Conservation (phyloP, 2,329 filamentous ascomycete species). For the Parascedosporium putredinis region DNA sequence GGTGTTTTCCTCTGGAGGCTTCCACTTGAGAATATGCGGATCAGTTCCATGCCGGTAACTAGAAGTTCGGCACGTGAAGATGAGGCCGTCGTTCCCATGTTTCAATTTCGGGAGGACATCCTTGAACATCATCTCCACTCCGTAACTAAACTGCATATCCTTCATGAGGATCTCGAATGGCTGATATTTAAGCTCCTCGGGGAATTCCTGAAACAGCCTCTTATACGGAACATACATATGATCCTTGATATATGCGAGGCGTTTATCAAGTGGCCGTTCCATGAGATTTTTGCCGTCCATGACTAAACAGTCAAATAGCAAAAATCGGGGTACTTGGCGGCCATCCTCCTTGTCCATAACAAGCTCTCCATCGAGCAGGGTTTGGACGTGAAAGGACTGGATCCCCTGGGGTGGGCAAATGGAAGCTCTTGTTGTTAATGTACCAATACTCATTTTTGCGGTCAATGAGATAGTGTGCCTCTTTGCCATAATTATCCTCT, state of each 20-base stretch:
- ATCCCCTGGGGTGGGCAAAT: conserved; percentile 67
- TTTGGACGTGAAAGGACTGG: conserved; percentile 62
- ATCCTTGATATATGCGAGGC: conserved; percentile 76
- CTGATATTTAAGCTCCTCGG: conserved; percentile 58
- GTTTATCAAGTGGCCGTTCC: conserved; percentile 74
- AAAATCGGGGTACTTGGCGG: conserved; percentile 61
- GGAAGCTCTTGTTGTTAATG: conserved; percentile 57
- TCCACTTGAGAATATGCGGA: conserved; percentile 93
- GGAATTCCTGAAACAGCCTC: conserved; percentile 52
- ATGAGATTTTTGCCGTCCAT: conserved; percentile 69
- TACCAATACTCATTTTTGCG: conserved; percentile 97
- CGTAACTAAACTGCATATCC: conserved; percentile 80
- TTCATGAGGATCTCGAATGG: conserved; percentile 82
- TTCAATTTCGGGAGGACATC: conserved; percentile 72
- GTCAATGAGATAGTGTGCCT: conserved; percentile 88
- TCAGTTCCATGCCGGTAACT: conserved; percentile 87
- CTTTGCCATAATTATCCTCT: conserved; percentile 45
- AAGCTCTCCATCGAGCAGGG: conserved; percentile 85
- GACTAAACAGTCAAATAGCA: conserved; percentile 88
- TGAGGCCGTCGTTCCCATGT: conserved; percentile 92
- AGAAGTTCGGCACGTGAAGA: conserved; percentile 89
- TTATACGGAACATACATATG: conserved; percentile 64
- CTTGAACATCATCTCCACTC: conserved; percentile 83
- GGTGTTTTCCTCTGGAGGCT: conserved; percentile 88
- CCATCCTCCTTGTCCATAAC: conserved; percentile 85